Percentiles rank a stretch among this genome's conserved stretches.
phyloP scores from a whole-genome alignment of 1,284 basidiomycete genomes.

The Trichosporon inkin region DNA sequence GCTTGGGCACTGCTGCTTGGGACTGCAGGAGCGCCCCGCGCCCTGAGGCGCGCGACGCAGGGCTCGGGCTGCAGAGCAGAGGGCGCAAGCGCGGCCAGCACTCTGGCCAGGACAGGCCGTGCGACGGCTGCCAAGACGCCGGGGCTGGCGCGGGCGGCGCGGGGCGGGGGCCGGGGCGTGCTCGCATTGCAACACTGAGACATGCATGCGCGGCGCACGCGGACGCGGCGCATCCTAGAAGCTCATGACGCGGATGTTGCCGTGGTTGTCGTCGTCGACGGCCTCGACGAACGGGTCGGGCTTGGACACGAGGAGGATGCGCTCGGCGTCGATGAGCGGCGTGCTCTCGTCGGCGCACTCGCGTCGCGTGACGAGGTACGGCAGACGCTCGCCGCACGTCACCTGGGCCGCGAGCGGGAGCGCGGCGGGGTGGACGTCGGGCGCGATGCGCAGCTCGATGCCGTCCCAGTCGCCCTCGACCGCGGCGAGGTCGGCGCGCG shows the following conservation, averaged over 20 bases:
- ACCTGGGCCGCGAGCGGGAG: not conserved
- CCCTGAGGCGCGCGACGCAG: too few relatives aligned
- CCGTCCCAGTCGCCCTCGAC: constrained; percentile 17
- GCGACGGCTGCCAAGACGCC: too few relatives aligned
- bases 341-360: constrained; percentile 24
- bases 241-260: not conserved
- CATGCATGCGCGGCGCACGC: too few relatives aligned
- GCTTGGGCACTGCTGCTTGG: too few relatives aligned
- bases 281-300: not conserved
- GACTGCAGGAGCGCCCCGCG: too few relatives aligned
- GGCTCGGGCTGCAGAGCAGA: too few relatives aligned
- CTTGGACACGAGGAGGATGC: constrained; percentile 30
- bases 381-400: constrained; percentile 31
- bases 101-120: too few relatives aligned
- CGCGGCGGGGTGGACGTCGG: not conserved
- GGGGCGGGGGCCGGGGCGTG: too few relatives aligned
- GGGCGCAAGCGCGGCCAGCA: too few relatives aligned
- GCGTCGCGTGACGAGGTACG: constrained; percentile 33
- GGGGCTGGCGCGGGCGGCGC: too few relatives aligned
- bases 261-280: not conserved
- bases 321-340: constrained; percentile 44
- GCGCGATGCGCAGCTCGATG: constrained; percentile 23
- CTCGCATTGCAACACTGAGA: too few relatives aligned
- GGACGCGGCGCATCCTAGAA: too few relatives aligned
- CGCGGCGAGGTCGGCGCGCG: constrained; percentile 17